Base-by-base conservation (phyloP, 768 basidiomycete species). In the Amanita pallidorosea region DNA sequence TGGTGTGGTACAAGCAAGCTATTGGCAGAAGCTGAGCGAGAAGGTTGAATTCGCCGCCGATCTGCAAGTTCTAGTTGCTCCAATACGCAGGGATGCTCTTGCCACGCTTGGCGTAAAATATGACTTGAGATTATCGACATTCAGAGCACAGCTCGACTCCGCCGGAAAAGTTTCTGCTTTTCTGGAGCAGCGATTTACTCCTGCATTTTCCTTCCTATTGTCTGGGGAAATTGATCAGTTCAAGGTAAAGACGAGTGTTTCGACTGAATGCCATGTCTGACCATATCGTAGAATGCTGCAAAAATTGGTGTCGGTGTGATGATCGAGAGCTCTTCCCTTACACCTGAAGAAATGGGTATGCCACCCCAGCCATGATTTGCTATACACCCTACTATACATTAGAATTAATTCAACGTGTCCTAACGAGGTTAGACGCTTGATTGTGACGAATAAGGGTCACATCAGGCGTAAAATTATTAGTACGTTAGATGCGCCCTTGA, bases 21-120 rank as follows among this genome's bases (percentile, higher is more conserved):
- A 98, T 67, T 96, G 91, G 88, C 93, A 97, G 56, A 93, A 90
- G 63, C 70, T 99, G 53, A 85, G 85, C 65, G 90, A 95, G 52
- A 92, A 95, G 68, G 87, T 99, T 11, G 96, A 98, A 55, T 92
- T 94, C n/a, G 95, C 91, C 29, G 91, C 93, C 29, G 95, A 98
- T 59, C 67, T 99, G 52, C 83, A 91, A 63, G 66, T 94, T 36
- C 73, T 93, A 50, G 85, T 86, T 27, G 77, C 83, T 17, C 85
- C 87, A 7, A 72, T 74, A 51, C 84, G 89, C 60, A 75, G 95
- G 59, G 94, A 95, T 62, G 96, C 94, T 9, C 70, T 94, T 45
- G 90, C 95, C 22, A 96, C 94, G 2, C 69, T 97, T 9, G 96
- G 93, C 33, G 93, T 92, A 53, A 97, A 96, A 71, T 99, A 94